Conservation (phyloP, 1,139 yeast genomes). For the Debaryomyces udenii region DNA sequence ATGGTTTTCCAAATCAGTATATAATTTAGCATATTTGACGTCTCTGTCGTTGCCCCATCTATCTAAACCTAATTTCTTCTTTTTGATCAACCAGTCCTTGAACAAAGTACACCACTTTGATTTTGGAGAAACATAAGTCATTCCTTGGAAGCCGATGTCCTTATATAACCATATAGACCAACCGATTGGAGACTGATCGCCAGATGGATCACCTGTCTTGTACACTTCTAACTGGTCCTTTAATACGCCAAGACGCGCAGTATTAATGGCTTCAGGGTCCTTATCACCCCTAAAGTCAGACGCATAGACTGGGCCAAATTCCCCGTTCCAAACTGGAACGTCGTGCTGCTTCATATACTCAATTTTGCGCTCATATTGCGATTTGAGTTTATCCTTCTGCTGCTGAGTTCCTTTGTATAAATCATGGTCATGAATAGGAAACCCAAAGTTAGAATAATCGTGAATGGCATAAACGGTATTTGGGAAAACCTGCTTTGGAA, state of each 20-base stretch:
- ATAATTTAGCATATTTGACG: slow-evolving; percentile 35
- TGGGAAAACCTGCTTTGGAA: slow-evolving; percentile 35
- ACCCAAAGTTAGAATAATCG: slow-evolving; percentile 44
- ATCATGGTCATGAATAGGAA: slow-evolving; percentile 37
- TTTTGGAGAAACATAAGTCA: slow-evolving; percentile 44
- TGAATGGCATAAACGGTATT: slow-evolving; percentile 51
- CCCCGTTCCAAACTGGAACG: slow-evolving; percentile 57
- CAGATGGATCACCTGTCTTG: slow-evolving; percentile 46
- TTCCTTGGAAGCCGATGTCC: slow-evolving; percentile 52
- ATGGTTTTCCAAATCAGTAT: slow-evolving; percentile 35
- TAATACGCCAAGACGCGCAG: slow-evolving; percentile 40
- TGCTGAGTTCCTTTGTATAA: slow-evolving; percentile 35
- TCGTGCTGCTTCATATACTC: slow-evolving; percentile 39
- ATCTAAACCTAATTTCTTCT: slow-evolving; percentile 46
- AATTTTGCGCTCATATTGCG: slow-evolving; percentile 42
- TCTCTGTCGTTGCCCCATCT: slow-evolving; percentile 51
- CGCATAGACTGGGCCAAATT: slow-evolving; percentile 53
- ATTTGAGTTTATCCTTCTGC: slow-evolving; percentile 32
- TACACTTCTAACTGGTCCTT: slow-evolving; percentile 47
- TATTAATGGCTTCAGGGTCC: slow-evolving; percentile 37
- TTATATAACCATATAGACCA: slow-evolving; percentile 58
- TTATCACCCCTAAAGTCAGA: slow-evolving; percentile 41
- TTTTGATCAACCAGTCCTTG: slow-evolving; percentile 42
- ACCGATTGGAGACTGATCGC: slow-evolving; percentile 42
- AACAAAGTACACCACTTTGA: slow-evolving; percentile 44